A percentile compares a stretch with the other conserved stretches of the same genome.
These are phyloP conservation scores for Dothideomycetes sp. DNA, from an alignment of 2,329 filamentous ascomycete genomes.

Conservation along the genomic window DNA sequence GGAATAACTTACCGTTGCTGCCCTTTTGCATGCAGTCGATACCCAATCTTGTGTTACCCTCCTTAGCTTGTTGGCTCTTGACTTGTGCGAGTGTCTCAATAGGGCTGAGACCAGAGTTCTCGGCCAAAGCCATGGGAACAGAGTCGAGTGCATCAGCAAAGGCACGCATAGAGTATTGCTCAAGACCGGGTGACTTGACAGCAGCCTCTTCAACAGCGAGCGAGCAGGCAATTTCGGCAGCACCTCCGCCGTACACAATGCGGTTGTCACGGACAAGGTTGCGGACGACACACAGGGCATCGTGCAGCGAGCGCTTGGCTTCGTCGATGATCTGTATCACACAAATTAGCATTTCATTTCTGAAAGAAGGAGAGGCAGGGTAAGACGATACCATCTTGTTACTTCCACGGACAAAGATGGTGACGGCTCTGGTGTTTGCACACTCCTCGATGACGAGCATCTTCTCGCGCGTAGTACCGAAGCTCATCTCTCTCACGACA, in stretches of 20 bases:
- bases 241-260: constrained; percentile 93
- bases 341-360: constrained; percentile 1
- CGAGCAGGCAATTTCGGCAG: constrained; percentile 94
- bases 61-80: constrained; percentile 94
- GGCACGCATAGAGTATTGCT: constrained; percentile 98
- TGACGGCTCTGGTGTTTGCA: constrained; percentile 93
- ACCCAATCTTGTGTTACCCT: constrained; percentile 66
- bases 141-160: constrained; percentile 92
- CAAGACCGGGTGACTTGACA: constrained; percentile 80
- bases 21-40: constrained; percentile 97
- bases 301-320: constrained; percentile 92
- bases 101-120: constrained; percentile 92
- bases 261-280: constrained; percentile 94
- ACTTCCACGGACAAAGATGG: constrained; percentile 89
- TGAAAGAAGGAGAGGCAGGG: too few species aligned
- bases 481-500: constrained; percentile 85
- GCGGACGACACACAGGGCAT: constrained; percentile 92
- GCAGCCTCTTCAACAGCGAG: constrained; percentile 92
- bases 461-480: constrained; percentile 96
- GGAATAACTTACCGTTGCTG: constrained; percentile 56
- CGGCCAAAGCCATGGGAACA: constrained; percentile 88
- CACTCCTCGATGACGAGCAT: constrained; percentile 99
- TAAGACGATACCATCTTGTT: constrained; percentile 95
- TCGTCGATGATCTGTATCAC: constrained; percentile 81
- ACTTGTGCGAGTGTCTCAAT: constrained; percentile 91